Base-by-base conservation (phyloP, 306 rosid species). In the Cajanus cajan region DNA sequence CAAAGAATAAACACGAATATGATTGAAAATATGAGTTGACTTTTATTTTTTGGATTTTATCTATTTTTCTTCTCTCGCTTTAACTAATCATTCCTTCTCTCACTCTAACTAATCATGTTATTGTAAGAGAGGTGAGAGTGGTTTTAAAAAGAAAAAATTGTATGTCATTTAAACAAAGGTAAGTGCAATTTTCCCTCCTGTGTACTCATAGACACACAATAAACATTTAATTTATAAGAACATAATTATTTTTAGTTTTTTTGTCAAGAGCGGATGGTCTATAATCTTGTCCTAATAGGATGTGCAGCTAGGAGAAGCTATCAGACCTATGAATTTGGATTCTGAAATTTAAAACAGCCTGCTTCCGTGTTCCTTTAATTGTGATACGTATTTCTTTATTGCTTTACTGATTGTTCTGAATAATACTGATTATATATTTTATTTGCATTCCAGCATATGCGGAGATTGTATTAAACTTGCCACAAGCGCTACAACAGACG, bases 381-480 rank as follows among this genome's bases (percentile, higher is more conserved):
- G 18, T 69, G 44, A 14, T 44, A 19, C 34, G 21, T 71, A 71
- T 73, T 22, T 66, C 79, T 76, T 3, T n/a, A 2, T 28, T 68
- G 62, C 76, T 74, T 36, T 61, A 34, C 61, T 14, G 6, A 31
- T 18, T 10, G 25, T 28, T 28, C 47, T 19, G 41, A 1, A 47
- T 25, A 1, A 47, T 25, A 11, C 43, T 73, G 64, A 61, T 70
- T 68, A 79, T 39, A 33, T 67, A 31, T 71, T 84, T 47, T 65
- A 52, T 33, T 79, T 40, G 44, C 44, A 18, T 83, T 70, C 28
- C 97, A 95, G 98, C 97, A 34, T 95, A 89, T 44, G 97, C 98
- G 5, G 98, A 95, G 89, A 88, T 95, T 45, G 97, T 95, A 68
- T 84, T 95, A 81, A 95, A 92, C 80, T 83, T 95, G 82, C 96